Evolutionary conservation across 2,329 filamentous ascomycete species (phyloP).

Genomic region (Paracamarosporium sp.): DNA sequence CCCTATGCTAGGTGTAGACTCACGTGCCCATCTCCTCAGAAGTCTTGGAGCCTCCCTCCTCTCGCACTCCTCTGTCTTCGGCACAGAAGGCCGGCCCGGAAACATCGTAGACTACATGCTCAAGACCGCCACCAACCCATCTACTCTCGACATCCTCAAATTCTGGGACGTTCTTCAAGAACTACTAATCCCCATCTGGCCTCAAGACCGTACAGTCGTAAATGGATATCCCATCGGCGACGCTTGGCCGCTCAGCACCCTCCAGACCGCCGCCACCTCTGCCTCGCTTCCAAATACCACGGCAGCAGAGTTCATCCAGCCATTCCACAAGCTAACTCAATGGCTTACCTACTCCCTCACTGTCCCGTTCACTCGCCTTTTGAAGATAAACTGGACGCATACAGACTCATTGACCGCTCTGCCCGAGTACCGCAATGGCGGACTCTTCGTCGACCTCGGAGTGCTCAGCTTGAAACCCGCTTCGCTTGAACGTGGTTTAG

Average conservation of each 20-base stretch:
- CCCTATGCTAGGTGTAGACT: constrained; percentile 77
- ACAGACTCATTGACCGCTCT: constrained; percentile 84
- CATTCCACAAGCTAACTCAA: constrained; percentile 89
- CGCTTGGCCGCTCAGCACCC: constrained; percentile 84
- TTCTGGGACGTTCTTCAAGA: constrained; percentile 90
- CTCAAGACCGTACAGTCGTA: constrained; percentile 79
- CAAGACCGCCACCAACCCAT: constrained; percentile 21
- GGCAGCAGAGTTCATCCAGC: constrained; percentile 70
- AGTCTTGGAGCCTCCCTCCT: constrained; percentile 76
- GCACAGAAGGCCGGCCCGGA: constrained; percentile 79
- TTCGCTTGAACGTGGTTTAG: constrained; percentile 71
- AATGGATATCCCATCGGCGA: constrained; percentile 86
- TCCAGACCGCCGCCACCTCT: constrained; percentile 64
- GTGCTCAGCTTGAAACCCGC: constrained; percentile 74
- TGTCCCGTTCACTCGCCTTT: constrained; percentile 82
- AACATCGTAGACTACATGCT: constrained; percentile 71
- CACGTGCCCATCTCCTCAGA: constrained; percentile 77
- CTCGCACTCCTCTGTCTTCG: constrained; percentile 77
- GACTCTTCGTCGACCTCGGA: constrained; percentile 83
- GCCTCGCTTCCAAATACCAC: constrained; percentile 50
- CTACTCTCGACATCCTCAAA: constrained; percentile 72
- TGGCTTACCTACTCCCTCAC: constrained; percentile 95
- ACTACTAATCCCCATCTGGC: constrained; percentile 86
- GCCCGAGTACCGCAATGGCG: constrained; percentile 91
- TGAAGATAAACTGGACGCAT: constrained; percentile 80